These are phyloP conservation scores for Coemansia sp. DNA, from an alignment of 192 early-diverging fungal species.

Conservation along the genomic window DNA sequence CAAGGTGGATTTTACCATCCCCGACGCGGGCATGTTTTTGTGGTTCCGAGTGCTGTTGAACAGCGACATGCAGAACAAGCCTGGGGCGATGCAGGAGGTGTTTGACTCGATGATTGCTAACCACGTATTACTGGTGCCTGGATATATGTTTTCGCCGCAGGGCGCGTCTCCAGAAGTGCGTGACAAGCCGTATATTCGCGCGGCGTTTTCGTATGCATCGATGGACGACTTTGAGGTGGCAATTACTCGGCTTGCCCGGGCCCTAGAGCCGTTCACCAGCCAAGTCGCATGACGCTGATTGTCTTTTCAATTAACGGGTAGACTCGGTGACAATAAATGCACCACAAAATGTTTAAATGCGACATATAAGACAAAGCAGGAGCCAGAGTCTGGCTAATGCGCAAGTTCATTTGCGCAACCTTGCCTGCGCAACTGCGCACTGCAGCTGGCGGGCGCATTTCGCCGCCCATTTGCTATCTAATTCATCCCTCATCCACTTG, in stretches of 20 bases:
- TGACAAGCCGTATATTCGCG: slow-evolving; percentile 59
- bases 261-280: slow-evolving; percentile 44
- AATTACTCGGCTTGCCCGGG: slow-evolving; percentile 56
- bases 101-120: slow-evolving; percentile 60
- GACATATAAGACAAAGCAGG: too few species aligned
- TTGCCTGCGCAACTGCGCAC: slow-evolving; percentile 18
- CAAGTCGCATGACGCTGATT: not conserved
- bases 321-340: not conserved
- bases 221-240: slow-evolving; percentile 60
- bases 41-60: slow-evolving; percentile 67
- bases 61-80: slow-evolving; percentile 33
- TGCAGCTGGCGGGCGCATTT: slow-evolving; percentile 17
- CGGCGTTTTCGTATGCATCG: slow-evolving; percentile 66
- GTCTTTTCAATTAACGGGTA: not conserved
- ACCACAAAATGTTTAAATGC: not conserved
- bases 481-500: slow-evolving; percentile 60
- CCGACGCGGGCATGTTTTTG: slow-evolving; percentile 85
- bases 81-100: slow-evolving; percentile 57
- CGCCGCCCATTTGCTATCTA: slow-evolving; percentile 33
- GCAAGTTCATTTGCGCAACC: too few species aligned
- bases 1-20: slow-evolving; percentile 57
- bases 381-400: too few species aligned
- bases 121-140: slow-evolving; percentile 72
- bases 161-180: slow-evolving; percentile 44
- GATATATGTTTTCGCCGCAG: slow-evolving; percentile 55